These are phyloP conservation scores for Eremochloa ophiuroides DNA, from an alignment of 176 grass and related monocot genomes.

Conservation along the genomic window DNA sequence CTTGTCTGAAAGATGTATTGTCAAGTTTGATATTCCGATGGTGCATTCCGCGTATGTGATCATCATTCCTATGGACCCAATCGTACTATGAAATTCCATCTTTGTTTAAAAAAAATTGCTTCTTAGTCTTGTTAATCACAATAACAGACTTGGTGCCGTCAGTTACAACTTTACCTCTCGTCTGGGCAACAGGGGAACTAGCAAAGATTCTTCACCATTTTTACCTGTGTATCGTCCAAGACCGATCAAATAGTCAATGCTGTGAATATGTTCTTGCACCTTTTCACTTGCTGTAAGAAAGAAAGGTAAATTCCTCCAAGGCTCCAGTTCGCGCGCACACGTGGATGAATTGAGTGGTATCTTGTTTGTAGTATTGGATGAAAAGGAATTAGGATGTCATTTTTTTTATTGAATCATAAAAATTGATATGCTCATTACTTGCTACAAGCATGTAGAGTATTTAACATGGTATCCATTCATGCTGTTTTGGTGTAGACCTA, in stretches of 20 bases:
- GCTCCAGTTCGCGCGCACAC: neutral
- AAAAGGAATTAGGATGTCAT: no score
- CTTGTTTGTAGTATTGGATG: neutral
- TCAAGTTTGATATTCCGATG: neutral
- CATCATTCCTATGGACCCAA: neutral
- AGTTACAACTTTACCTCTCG: neutral
- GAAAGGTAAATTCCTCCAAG: neutral
- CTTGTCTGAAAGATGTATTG: neutral
- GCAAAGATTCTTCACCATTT: neutral
- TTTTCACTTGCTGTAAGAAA: neutral
- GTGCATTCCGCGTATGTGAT: no score
- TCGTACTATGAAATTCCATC: neutral
- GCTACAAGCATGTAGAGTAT: no score
- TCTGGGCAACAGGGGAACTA: neutral
- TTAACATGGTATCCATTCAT: no score
- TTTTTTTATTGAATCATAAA: no score
- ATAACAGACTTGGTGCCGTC: neutral
- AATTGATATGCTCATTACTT: no score
- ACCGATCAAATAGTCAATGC: neutral
- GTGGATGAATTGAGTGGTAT: neutral
- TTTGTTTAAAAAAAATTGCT: neutral
- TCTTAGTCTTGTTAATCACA: neutral
- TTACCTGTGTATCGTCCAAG: neutral
- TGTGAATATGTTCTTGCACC: neutral
- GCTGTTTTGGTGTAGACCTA: no score